Evolutionary conservation across 495 filamentous ascomycete genomes (phyloP).

Genomic region (Talaromyces borbonicus): DNA sequence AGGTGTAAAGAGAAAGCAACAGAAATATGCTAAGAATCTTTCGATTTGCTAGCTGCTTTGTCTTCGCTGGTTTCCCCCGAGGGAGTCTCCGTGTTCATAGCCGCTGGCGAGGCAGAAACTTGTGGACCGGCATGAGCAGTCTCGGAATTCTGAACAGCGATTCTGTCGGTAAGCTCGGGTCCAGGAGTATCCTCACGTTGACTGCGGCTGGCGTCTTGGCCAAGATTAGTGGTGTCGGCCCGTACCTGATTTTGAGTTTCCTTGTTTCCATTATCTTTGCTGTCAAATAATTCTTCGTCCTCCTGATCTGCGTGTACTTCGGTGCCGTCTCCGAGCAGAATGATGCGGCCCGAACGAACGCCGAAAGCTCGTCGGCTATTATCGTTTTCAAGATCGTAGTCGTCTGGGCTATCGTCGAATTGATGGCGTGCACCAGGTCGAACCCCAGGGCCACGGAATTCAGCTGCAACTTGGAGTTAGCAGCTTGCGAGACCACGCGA

Average conservation of each 20-base stretch:
- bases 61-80: constrained; percentile 1
- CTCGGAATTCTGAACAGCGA: constrained; percentile 9
- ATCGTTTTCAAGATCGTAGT: constrained; percentile 78
- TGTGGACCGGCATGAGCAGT: constrained; percentile 37
- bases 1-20: not conserved
- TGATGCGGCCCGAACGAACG: constrained; percentile 69
- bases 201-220: constrained; percentile 27
- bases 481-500: constrained; percentile 35
- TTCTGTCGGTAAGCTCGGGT: constrained; percentile 23
- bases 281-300: constrained; percentile 88
- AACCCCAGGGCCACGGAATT: constrained; percentile 87
- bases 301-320: constrained; percentile 78
- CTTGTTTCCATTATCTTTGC: constrained; percentile 68
- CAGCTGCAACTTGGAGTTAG: constrained; percentile 59
- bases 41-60: constrained; percentile 10
- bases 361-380: constrained; percentile 46
- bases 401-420: constrained; percentile 86
- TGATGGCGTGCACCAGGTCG: constrained; percentile 74
- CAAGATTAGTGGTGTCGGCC: constrained; percentile 21
- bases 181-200: constrained; percentile 52
- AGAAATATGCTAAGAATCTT: constrained; percentile 4
- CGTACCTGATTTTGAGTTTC: constrained; percentile 52
- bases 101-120: constrained; percentile 9
- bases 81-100: constrained; percentile 13
- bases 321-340: constrained; percentile 88